These are phyloP conservation scores for Xylaria cubensis DNA, from an alignment of 495 filamentous ascomycete genomes.

Conservation along the genomic window DNA sequence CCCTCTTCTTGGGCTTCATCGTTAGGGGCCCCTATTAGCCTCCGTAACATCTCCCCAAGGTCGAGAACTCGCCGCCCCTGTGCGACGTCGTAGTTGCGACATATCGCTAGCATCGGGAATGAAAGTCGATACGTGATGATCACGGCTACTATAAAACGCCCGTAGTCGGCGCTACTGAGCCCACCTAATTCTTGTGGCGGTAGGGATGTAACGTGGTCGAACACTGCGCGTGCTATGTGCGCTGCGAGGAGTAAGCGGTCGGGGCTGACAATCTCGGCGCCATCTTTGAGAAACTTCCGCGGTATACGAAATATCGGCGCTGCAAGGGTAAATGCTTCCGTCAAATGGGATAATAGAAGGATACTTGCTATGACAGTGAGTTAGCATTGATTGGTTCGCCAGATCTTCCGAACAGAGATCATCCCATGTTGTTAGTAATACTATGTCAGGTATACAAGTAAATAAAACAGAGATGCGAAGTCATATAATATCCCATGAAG, in stretches of 20 bases:
- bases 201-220: conserved; percentile 41
- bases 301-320: conserved; percentile 43
- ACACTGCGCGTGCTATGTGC: conserved; percentile 33
- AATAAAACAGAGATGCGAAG: neutral
- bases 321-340: conserved; percentile 46
- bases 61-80: conserved; percentile 40
- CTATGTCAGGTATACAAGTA: neutral
- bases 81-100: conserved; percentile 46
- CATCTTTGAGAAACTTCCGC: conserved; percentile 10
- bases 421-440: neutral
- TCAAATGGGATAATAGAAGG: conserved; percentile 40
- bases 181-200: conserved; percentile 34
- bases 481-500: conserved; percentile 20
- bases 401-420: conserved; percentile 24
- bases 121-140: conserved; percentile 52
- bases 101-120: conserved; percentile 43
- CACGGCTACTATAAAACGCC: conserved; percentile 42
- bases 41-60: conserved; percentile 41
- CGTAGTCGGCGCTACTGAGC: conserved; percentile 45
- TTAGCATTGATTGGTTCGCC: conserved; percentile 1
- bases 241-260: conserved; percentile 29
- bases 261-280: conserved; percentile 9
- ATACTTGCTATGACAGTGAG: conserved; percentile 37
- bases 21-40: conserved; percentile 34
- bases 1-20: conserved; percentile 3